These are phyloP conservation scores for Pestalotiopsis sp. DNA, from an alignment of 2,329 filamentous ascomycete genomes.

Conservation along the genomic window DNA sequence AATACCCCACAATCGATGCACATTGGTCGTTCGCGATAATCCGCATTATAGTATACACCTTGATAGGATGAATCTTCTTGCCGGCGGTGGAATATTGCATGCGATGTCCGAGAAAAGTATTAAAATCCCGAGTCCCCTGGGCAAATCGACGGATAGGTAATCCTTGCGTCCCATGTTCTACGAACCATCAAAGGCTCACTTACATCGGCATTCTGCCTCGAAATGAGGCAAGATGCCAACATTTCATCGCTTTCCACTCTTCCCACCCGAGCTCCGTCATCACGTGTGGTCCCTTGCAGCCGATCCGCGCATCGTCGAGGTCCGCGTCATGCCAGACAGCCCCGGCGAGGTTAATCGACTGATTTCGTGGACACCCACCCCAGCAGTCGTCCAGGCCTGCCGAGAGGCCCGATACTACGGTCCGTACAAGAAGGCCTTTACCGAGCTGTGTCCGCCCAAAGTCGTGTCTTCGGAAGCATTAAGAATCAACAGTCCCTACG, in stretches of 20 bases:
- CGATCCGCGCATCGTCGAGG: conserved; percentile 14
- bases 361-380: conserved; percentile 17
- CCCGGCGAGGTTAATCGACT: not conserved
- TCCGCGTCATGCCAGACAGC: conserved; percentile 12
- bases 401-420: conserved; percentile 19
- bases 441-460: conserved; percentile 13
- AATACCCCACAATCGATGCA: too few relatives aligned
- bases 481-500: not conserved
- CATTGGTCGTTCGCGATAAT: too few relatives aligned
- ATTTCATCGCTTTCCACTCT: conserved; percentile 6
- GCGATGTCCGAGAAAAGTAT: too few relatives aligned
- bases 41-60: too few relatives aligned
- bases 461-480: not conserved
- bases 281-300: conserved; percentile 7
- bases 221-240: not conserved
- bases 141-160: too few relatives aligned
- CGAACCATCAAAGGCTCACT: too few relatives aligned
- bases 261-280: conserved; percentile 5
- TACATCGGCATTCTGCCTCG: too few relatives aligned
- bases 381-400: conserved; percentile 20
- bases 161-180: too few relatives aligned
- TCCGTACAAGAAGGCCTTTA: conserved; percentile 18
- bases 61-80: too few relatives aligned
- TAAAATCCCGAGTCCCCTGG: too few relatives aligned
- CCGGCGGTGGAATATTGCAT: too few relatives aligned